Conservation (phyloP, 495 filamentous ascomycete genomes). For the Hypoxylon trugodes region DNA sequence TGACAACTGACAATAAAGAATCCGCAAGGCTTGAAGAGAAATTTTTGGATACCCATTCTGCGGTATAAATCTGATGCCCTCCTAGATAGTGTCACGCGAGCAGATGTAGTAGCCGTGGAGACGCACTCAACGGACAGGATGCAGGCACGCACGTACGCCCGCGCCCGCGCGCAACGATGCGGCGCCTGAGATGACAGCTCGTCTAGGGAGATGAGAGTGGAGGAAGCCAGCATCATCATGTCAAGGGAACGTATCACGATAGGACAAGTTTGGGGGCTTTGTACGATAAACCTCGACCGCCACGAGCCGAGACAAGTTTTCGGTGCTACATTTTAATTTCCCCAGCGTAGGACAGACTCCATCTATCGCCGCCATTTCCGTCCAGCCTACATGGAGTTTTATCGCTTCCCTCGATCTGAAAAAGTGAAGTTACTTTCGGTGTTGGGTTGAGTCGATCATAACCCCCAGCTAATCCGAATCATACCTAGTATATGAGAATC, state of each 20-base stretch:
- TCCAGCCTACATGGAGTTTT: too few species aligned
- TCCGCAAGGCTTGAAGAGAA: neutral
- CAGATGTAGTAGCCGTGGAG: neutral
- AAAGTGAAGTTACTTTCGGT: neutral
- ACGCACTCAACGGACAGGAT: constrained; percentile 9
- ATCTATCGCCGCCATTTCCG: too few species aligned
- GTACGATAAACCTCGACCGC: constrained; percentile 3
- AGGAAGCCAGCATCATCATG: constrained; percentile 9
- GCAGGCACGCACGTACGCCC: constrained; percentile 20
- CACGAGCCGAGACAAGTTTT: constrained; percentile 9
- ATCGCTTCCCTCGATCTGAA: neutral
- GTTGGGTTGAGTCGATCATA: neutral
- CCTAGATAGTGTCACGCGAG: constrained; percentile 4
- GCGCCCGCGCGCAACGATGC: too few species aligned
- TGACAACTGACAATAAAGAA: neutral
- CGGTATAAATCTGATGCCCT: neutral
- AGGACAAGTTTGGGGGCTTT: constrained; percentile 3
- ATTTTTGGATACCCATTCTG: neutral
- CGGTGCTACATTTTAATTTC: constrained; percentile 28
- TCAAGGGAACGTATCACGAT: constrained; percentile 9
- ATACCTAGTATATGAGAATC: too few species aligned
- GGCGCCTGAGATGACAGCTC: constrained; percentile 17
- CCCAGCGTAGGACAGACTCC: constrained; percentile 10
- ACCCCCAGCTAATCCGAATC: too few species aligned
- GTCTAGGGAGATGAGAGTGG: constrained; percentile 18